Base-by-base conservation (phyloP, 257 asterid species). In the Lithospermum erythrorhizon region DNA sequence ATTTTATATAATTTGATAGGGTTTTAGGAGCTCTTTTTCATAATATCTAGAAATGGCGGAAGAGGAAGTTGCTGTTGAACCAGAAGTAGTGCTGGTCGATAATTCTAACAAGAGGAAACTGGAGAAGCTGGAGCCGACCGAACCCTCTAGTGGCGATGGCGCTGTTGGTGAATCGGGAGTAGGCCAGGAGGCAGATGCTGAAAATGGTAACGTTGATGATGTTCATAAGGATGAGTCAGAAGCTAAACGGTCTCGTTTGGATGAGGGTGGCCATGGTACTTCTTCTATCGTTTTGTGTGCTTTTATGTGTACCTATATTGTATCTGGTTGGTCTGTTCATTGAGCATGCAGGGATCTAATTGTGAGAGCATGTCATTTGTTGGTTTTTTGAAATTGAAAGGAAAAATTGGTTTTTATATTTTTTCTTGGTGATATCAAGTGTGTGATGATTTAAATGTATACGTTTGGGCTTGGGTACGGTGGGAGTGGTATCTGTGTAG, bases 241-340 rank as follows among this genome's bases (percentile, higher is more conserved):
- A 58, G 60, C 81, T 11, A 93, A 93, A 60, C 94, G 97, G 51
- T 90, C 87, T 32, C 96, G 95, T 49, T 56, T 88, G 45, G 95
- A 82, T 78, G 78, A 72, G 19, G 79, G 72, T 18, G 84, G 22
- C 20, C 68, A 24, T 27, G 94, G 94, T 85, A 76, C 62, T 16
- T 55, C 5, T 19, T 52, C 11, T 1, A 27, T 2, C 5, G 27
- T 55, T 21, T 63, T 64, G 64, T 19, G 64, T 3, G 32, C 5
- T 53, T 24, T 7, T 32, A 17, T 65, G 41, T 23, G 21, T 54
- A 15, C 29, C 1, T 16, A 6, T 6, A n/a, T 14, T 19, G 5
- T 53, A 11, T 27, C 4, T 27, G 2, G 4, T 27, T 27, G 32
- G 27, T 24, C 2, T 27, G 6, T 3, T 27, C 32, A 27, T 24